Percentiles rank a stretch among this genome's conserved stretches.
Evolutionary conservation across 768 basidiomycete genomes (phyloP).

Genomic region (Kwoniella botswanensis): DNA sequence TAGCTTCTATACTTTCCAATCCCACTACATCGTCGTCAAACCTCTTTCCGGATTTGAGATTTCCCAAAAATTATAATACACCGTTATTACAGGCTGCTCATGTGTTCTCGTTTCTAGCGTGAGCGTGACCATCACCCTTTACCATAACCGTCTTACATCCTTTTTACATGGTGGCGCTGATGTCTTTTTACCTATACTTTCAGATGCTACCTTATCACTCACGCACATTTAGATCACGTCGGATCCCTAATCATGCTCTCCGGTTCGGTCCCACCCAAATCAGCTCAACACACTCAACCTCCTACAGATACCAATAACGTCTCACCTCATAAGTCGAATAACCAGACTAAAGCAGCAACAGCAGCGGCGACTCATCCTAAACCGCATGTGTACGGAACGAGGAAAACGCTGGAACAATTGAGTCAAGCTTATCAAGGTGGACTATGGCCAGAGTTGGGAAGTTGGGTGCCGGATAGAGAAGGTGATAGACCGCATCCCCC

Average conservation of each 20-base stretch:
- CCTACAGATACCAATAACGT: conserved; percentile 9
- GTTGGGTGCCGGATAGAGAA: conserved; percentile 39
- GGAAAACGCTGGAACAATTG: conserved; percentile 41
- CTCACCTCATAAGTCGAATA: conserved; percentile 1
- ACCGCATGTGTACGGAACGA: conserved; percentile 44
- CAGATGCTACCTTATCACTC: conserved; percentile 84
- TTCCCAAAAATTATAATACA: conserved; percentile 41
- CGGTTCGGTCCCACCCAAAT: conserved; percentile 65
- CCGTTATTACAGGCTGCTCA: conserved; percentile 52
- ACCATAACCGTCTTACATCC: not conserved
- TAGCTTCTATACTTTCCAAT: conserved; percentile 65
- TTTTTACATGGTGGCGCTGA: too few species aligned
- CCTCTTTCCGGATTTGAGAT: conserved; percentile 31
- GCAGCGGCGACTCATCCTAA: conserved; percentile 14
- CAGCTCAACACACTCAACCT: conserved; percentile 11
- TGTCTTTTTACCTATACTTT: too few species aligned
- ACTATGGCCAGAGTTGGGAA: conserved; percentile 54
- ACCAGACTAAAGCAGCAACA: conserved; percentile 2
- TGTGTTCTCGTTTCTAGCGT: conserved; percentile 55
- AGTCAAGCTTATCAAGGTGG: conserved; percentile 49
- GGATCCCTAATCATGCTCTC: conserved; percentile 80
- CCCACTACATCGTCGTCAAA: conserved; percentile 9
- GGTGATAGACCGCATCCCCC: not conserved
- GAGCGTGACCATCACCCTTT: conserved; percentile 14
- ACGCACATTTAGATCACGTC: conserved; percentile 90